Percentiles rank a stretch among this genome's conserved stretches.
phyloP scores from a whole-genome alignment of 2,329 filamentous ascomycete genomes.

The Diaporthe eres region DNA sequence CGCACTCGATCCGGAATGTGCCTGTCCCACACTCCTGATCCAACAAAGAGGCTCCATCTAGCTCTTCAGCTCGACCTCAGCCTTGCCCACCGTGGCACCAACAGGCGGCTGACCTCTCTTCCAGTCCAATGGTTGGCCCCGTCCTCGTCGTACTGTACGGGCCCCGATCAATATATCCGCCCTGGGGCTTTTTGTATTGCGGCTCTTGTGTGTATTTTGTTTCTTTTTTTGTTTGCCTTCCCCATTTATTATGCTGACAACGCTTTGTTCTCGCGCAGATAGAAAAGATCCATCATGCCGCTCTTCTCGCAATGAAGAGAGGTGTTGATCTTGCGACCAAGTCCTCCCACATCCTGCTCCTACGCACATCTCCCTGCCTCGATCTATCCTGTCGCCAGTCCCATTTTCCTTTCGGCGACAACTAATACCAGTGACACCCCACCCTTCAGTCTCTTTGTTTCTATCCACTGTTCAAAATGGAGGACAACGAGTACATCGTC shows the following conservation, averaged over 20 bases:
- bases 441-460: background rate
- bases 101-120: background rate
- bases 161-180: background rate
- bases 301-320: background rate
- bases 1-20: conserved; percentile 5
- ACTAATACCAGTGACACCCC: background rate
- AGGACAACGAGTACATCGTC: conserved; percentile 52
- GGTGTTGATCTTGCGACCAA: background rate
- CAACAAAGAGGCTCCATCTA: background rate
- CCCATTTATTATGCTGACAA: conserved; percentile 25
- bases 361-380: background rate
- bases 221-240: background rate
- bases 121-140: conserved; percentile 4
- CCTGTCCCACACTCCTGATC: conserved; percentile 13
- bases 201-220: background rate
- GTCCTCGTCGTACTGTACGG: conserved; percentile 21
- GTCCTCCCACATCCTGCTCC: background rate
- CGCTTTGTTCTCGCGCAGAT: background rate
- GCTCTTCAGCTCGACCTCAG: conserved; percentile 28
- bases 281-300: conserved; percentile 27
- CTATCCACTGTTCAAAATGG: conserved; percentile 7
- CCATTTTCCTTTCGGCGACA: background rate
- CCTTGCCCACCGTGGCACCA: conserved; percentile 27
- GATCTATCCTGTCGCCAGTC: background rate
- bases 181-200: background rate